Conservation (phyloP, 1,284 basidiomycete genomes). For the Sporisorium scitamineum region DNA sequence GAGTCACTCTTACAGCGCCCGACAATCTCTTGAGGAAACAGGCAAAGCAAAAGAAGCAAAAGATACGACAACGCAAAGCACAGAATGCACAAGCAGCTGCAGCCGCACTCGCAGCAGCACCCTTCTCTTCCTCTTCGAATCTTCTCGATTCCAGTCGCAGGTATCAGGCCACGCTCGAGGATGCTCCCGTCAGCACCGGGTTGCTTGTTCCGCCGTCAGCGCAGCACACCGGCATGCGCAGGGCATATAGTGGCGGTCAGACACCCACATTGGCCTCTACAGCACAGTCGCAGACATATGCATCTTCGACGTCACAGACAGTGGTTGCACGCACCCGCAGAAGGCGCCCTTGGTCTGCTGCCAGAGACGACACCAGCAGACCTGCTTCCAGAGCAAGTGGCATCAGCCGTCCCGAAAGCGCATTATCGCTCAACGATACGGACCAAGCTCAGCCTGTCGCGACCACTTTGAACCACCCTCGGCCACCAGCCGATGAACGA, state of each 20-base stretch:
- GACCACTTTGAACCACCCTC: background rate
- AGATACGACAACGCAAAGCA: conserved; percentile 50
- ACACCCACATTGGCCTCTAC: conserved; percentile 32
- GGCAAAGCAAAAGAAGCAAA: conserved; percentile 59
- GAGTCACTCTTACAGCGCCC: conserved; percentile 65
- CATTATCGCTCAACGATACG: conserved; percentile 17
- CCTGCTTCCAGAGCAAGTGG: conserved; percentile 46
- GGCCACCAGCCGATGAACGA: background rate
- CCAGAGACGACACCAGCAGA: conserved; percentile 25
- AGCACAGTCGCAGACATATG: conserved; percentile 13
- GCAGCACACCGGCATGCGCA: conserved; percentile 29
- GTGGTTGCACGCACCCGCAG: conserved; percentile 19
- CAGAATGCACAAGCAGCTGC: conserved; percentile 49
- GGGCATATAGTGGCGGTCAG: conserved; percentile 42
- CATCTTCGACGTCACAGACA: conserved; percentile 11
- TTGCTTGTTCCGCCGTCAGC: conserved; percentile 14
- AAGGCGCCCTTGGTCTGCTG: conserved; percentile 24
- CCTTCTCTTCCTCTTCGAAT: conserved; percentile 16
- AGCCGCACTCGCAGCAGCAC: conserved; percentile 33
- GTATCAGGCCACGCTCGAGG: conserved; percentile 34
- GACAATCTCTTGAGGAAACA: conserved; percentile 64
- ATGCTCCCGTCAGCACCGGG: conserved; percentile 22
- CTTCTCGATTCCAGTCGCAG: conserved; percentile 37
- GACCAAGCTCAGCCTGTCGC: background rate
- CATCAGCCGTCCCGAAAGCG: conserved; percentile 25